Evolutionary conservation across 2,329 filamentous ascomycete species (phyloP).

Genomic region (Tothia fuscella): DNA sequence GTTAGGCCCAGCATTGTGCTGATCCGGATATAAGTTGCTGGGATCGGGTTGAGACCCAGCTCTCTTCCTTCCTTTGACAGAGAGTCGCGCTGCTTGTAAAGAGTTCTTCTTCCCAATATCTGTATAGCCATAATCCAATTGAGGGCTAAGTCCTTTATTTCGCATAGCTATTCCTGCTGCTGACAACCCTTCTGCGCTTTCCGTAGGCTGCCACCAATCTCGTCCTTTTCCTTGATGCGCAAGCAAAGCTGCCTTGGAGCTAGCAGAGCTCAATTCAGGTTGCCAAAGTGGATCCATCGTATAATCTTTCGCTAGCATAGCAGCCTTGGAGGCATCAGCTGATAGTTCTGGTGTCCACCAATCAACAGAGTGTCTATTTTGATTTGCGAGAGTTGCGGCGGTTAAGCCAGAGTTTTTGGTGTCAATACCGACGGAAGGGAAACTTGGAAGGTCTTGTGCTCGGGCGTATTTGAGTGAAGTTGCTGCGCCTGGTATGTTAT

Average conservation of each 20-base stretch:
- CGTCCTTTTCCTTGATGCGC: slow-evolving; percentile 43
- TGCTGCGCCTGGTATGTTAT: slow-evolving; percentile 34
- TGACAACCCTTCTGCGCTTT: slow-evolving; percentile 46
- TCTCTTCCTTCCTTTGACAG: slow-evolving; percentile 54
- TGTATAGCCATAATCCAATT: slow-evolving; percentile 35
- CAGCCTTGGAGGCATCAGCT: slow-evolving; percentile 45
- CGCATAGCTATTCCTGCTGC: slow-evolving; percentile 59
- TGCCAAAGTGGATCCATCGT: slow-evolving; percentile 51
- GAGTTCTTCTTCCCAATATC: slow-evolving; percentile 50
- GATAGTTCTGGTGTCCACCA: slow-evolving; percentile 55
- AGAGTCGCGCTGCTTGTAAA: slow-evolving; percentile 62
- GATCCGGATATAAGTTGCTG: slow-evolving; percentile 39
- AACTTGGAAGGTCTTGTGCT: slow-evolving; percentile 62
- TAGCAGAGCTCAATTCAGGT: slow-evolving; percentile 50
- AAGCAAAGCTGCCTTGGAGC: slow-evolving; percentile 62
- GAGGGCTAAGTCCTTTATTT: slow-evolving; percentile 34
- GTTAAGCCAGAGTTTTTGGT: slow-evolving; percentile 53
- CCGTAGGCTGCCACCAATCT: slow-evolving; percentile 40
- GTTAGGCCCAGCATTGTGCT: slow-evolving; percentile 49
- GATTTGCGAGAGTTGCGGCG: slow-evolving; percentile 63
- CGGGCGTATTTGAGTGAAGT: slow-evolving; percentile 59
- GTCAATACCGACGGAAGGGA: slow-evolving; percentile 52
- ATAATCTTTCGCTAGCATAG: slow-evolving; percentile 47
- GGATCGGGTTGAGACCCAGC: slow-evolving; percentile 47
- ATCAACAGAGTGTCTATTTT: slow-evolving; percentile 53